Base-by-base conservation (phyloP, 768 basidiomycete species). In the Tricholoma flavovirens region DNA sequence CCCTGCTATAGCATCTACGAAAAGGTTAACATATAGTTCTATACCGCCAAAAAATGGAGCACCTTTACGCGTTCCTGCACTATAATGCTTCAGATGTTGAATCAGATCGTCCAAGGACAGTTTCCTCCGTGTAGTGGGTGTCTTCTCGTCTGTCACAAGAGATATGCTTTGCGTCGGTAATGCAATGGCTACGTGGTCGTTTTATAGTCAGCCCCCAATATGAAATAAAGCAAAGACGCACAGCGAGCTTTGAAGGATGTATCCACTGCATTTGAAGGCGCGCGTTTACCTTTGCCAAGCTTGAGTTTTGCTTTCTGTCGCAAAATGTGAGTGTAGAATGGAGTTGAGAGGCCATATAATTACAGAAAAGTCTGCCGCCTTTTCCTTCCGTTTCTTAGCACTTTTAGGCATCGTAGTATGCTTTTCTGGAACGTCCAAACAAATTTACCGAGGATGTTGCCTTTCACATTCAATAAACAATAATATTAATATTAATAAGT, bases 191-290 rank as follows among this genome's bases (percentile, higher is more conserved):
- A 64, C 36, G 26, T 11, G 24, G 11, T 19, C 51, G 42, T 24
- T 51, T 17, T 26, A 11, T 35, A 19, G 24, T 30, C 11, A 17
- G n/a, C 59, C 38, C 56, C 59, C 54, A 61, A 67, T 55, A 36
- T 53, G 42, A 57, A 15, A 42, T 33, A 22, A 26, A 35, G 17
- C 26, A 29, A 17, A 50, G 29, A 76, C 89, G 63, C 66, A 97
- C 96, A 92, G 57, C 92, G 84, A 30, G 93, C 86, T 68, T 95
- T 93, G 81, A 96, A 98, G 1, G 95, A 94, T 1, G 96, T 98
- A 71, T 98, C 92, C 61, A 98, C 83, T 5, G 83, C 90, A 78
- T 98, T 98, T 46, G 74, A 78, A 9, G 93, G 78, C 9, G 75
- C 67, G 63, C 88, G 83, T 70, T 95, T 98, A 43, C 91, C 93